Base-by-base conservation (phyloP, 352 stramenopile species). In the Pythium rhizo-oryzae region DNA sequence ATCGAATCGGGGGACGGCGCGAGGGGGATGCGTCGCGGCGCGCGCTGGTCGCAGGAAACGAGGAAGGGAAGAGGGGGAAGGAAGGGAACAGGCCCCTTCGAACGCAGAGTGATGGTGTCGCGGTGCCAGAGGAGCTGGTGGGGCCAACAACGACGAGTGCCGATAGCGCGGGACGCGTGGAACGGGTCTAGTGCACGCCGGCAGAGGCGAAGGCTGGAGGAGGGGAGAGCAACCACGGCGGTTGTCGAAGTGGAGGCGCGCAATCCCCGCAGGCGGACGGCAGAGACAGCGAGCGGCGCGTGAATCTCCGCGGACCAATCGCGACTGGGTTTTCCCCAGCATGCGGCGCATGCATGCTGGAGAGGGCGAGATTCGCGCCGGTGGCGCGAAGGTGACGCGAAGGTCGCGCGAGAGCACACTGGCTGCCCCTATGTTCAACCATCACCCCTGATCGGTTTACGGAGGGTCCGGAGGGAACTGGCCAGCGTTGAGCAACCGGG, bases 361-460 rank as follows among this genome's bases (percentile, higher is more conserved):
- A n/a, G 50, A 35, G 50, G 35, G 1, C 16, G 58, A 67, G 66
- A 65, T 72, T 72, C 66, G 16, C n/a, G 28, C n/a, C n/a, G n/a
- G n/a, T n/a, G n/a, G n/a, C n/a, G n/a, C n/a, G n/a, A n/a, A 43
- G 39, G 52, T 62, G 8, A 54, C 52, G 23, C 41, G 62, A 62
- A 66, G 58, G 65, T 66, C 7, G 41, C 37, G 21, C 16, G 51
- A 71, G 58, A 18, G 23, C 25, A 8, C 1, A 5, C 18, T 35
- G 46, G 51, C 62, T 12, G 39, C 57, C 50, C 39, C 44, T 15
- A 71, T 71, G 62, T 75, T 75, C 68, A 75, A 80, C 74, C 71
- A 79, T 71, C 64, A 44, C n/a, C 58, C 46, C 62, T 65, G 41
- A 78, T 60, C 60, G 39, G 52, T 53, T 65, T 50, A 21, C 0